Percentiles rank a stretch among this genome's conserved stretches.
phyloP scores from a whole-genome alignment of 2,329 filamentous ascomycete genomes.

The Fusarium albosuccineum region DNA sequence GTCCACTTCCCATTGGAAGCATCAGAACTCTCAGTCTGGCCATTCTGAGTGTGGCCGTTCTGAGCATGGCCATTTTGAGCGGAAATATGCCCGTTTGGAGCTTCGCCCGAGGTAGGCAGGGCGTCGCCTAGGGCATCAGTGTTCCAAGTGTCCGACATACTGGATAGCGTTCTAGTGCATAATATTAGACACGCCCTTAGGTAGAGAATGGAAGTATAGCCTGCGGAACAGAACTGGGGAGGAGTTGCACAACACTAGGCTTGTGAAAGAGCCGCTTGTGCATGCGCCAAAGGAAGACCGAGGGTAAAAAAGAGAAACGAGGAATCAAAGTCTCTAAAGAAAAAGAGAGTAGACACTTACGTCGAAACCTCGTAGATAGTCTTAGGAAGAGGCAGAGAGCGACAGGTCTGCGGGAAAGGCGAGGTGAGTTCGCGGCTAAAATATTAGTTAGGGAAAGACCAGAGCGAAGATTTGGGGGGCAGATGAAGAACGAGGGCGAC shows the following conservation, averaged over 20 bases:
- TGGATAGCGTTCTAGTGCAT: background rate
- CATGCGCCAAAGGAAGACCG: too few species aligned
- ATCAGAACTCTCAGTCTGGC: slow-evolving; percentile 49
- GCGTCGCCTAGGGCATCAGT: slow-evolving; percentile 17
- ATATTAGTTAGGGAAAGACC: background rate
- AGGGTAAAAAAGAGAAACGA: background rate
- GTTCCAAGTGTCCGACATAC: slow-evolving; percentile 32
- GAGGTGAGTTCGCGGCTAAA: background rate
- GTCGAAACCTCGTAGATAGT: background rate
- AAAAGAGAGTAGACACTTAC: background rate
- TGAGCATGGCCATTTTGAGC: background rate
- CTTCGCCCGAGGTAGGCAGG: slow-evolving; percentile 6
- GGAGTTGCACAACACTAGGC: background rate
- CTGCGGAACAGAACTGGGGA: background rate
- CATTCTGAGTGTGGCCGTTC: slow-evolving; percentile 3
- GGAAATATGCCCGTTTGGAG: background rate
- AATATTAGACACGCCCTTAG: slow-evolving; percentile 5
- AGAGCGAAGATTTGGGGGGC: too few species aligned
- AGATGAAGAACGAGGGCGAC: background rate
- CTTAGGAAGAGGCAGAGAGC: background rate
- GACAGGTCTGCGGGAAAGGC: background rate
- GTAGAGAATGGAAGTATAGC: background rate
- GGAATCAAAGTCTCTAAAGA: background rate
- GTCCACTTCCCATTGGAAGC: slow-evolving; percentile 61
- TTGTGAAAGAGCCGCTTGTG: background rate